Conservation (phyloP, 129 eudicot species). For the Heracleum sosnowskyi region DNA sequence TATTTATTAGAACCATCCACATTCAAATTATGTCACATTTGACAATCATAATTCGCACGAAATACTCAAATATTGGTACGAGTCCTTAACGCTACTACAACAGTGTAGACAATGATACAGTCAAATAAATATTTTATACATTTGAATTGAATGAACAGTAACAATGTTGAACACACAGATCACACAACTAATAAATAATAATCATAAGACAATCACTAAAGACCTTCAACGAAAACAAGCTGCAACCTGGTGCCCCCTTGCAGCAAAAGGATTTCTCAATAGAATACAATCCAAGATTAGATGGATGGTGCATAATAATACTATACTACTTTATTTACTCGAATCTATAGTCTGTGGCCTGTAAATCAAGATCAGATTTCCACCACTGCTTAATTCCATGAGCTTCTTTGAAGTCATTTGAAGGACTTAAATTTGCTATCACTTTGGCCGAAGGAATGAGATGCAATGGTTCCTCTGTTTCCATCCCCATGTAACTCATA, state of each 20-base stretch:
- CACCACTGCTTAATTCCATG: slow-evolving; percentile 98
- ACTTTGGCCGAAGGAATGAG: slow-evolving; percentile 77
- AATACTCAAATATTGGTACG: too few relatives aligned
- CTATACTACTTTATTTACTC: slow-evolving; percentile 6
- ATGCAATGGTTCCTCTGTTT: slow-evolving; percentile 65
- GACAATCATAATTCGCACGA: too few relatives aligned
- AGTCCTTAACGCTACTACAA: too few relatives aligned
- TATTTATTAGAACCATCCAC: too few relatives aligned
- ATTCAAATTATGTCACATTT: too few relatives aligned
- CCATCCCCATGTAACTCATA: slow-evolving; percentile 56
- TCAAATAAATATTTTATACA: neutral
- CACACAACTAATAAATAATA: too few relatives aligned
- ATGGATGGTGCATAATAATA: neutral
- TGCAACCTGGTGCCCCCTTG: neutral
- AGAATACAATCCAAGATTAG: neutral
- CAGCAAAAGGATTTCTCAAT: neutral
- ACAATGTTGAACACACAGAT: neutral
- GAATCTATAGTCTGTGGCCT: slow-evolving; percentile 33
- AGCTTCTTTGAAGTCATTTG: slow-evolving; percentile 60
- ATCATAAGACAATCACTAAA: neutral
- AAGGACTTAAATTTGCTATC: slow-evolving; percentile 41
- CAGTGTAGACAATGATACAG: neutral
- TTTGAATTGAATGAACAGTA: neutral
- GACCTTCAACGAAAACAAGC: neutral
- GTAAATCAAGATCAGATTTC: slow-evolving; percentile 45